These are phyloP conservation scores for Clarireedia homoeocarpa DNA, from an alignment of 2,329 filamentous ascomycete species.

Conservation along the genomic window DNA sequence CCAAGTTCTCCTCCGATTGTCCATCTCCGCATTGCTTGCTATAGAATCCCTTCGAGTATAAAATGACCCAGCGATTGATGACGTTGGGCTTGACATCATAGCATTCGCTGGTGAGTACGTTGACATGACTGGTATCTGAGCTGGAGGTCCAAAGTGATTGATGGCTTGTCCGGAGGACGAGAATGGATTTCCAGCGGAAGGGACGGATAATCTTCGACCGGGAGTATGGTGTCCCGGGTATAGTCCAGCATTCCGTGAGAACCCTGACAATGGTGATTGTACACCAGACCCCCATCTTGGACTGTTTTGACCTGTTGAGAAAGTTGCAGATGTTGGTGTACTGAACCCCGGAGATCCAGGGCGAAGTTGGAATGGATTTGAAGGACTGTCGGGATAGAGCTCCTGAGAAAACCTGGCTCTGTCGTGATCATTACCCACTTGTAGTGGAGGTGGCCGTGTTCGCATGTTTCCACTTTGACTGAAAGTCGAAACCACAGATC, in stretches of 20 bases:
- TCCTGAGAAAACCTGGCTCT: conserved; percentile 61
- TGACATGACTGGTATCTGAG: conserved; percentile 46
- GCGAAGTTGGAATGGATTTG: conserved; percentile 58
- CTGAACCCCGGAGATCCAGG: conserved; percentile 67
- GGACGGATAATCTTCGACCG: conserved; percentile 72
- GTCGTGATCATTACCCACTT: conserved; percentile 62
- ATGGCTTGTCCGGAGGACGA: conserved; percentile 41
- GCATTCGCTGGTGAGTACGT: conserved; percentile 50
- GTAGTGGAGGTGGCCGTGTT: conserved; percentile 67
- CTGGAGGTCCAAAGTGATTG: conserved; percentile 46
- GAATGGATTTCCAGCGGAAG: conserved; percentile 68
- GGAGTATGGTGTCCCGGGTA: conserved; percentile 59
- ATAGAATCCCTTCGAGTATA: conserved; percentile 60
- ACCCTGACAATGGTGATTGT: conserved; percentile 59
- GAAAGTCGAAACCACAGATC: conserved; percentile 55
- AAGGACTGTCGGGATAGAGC: conserved; percentile 49
- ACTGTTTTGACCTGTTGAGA: conserved; percentile 68
- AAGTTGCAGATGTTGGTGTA: conserved; percentile 78
- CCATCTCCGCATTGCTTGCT: conserved; percentile 57
- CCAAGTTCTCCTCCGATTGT: conserved; percentile 81
- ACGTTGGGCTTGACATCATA: conserved; percentile 59
- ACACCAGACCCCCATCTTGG: conserved; percentile 63
- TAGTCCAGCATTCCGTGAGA: conserved; percentile 65
- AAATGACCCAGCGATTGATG: conserved; percentile 43
- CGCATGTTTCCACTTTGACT: conserved; percentile 51